Conservation (phyloP, 495 filamentous ascomycete species). For the Pyrenopolyporus hunteri region DNA sequence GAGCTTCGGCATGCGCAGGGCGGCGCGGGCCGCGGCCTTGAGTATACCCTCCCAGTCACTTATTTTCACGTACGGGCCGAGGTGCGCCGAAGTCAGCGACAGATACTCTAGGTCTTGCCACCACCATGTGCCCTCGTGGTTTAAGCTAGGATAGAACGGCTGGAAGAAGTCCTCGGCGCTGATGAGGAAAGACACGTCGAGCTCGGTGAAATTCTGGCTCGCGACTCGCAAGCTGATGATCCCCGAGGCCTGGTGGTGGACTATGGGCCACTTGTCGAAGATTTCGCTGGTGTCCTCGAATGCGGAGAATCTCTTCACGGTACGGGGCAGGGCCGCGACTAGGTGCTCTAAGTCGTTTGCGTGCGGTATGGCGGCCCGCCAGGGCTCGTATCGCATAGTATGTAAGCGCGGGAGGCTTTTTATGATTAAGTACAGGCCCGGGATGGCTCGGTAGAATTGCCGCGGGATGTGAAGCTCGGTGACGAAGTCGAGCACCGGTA, state of each 20-base stretch:
- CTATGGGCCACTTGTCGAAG: not conserved
- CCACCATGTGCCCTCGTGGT: not conserved
- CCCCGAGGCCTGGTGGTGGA: not conserved
- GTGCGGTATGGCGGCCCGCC: not conserved
- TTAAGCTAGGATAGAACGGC: not conserved
- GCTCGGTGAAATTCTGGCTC: not conserved
- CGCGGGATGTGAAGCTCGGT: not conserved
- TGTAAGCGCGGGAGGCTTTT: not conserved
- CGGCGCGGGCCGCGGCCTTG: not conserved
- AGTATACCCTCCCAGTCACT: not conserved
- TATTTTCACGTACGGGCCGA: not conserved
- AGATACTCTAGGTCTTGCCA: constrained; percentile 4
- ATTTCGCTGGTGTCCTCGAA: not conserved
- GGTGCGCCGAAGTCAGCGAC: not conserved
- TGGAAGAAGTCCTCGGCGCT: not conserved
- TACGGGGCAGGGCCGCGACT: not conserved
- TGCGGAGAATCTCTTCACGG: not conserved
- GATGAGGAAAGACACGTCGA: constrained; percentile 8
- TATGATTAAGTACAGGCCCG: not conserved
- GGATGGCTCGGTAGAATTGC: constrained; percentile 4
- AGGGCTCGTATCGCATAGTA: not conserved
- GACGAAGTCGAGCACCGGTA: constrained; percentile 4
- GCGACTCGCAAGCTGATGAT: not conserved
- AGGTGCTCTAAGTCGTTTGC: not conserved
- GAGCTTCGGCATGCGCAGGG: constrained; percentile 6